Percentiles rank a stretch among this genome's conserved stretches.
phyloP scores from a whole-genome alignment of 2,329 filamentous ascomycete genomes.

The Pseudodiploospora longispora region DNA sequence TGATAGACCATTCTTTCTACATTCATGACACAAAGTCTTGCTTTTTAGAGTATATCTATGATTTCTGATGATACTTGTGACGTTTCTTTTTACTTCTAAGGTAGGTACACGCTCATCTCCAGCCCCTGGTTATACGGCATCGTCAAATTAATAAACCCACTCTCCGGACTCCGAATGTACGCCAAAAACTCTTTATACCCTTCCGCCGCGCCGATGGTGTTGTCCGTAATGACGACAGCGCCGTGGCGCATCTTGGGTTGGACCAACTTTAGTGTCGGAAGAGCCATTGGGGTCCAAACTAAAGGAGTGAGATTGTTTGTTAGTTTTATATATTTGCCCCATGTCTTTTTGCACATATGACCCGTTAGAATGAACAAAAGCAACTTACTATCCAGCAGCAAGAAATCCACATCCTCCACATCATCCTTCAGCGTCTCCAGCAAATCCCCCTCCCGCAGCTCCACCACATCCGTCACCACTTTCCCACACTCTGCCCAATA shows the following conservation, averaged over 20 bases:
- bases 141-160: conserved; percentile 37
- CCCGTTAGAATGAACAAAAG: too few relatives aligned
- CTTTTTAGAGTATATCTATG: too few relatives aligned
- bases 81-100: too few relatives aligned
- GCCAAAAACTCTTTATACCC: conserved; percentile 41
- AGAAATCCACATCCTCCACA: conserved; percentile 39
- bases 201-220: conserved; percentile 30
- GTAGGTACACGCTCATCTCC: conserved; percentile 18
- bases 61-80: too few relatives aligned
- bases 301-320: neutral
- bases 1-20: too few relatives aligned
- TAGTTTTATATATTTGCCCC: neutral
- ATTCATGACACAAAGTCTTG: too few relatives aligned
- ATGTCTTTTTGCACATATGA: too few relatives aligned
- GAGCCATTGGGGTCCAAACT: conserved; percentile 50
- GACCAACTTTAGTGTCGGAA: conserved; percentile 43
- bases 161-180: conserved; percentile 36
- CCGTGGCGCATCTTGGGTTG: conserved; percentile 38
- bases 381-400: conserved; percentile 55
- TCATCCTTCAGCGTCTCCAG: conserved; percentile 41
- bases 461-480: conserved; percentile 42
- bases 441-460: conserved; percentile 50
- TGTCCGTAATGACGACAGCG: conserved; percentile 42
- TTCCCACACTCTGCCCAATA: conserved; percentile 47
- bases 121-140: conserved; percentile 24